phyloP scores from a whole-genome alignment of 495 filamentous ascomycete genomes.

The Sphaerosporella brunnea region DNA sequence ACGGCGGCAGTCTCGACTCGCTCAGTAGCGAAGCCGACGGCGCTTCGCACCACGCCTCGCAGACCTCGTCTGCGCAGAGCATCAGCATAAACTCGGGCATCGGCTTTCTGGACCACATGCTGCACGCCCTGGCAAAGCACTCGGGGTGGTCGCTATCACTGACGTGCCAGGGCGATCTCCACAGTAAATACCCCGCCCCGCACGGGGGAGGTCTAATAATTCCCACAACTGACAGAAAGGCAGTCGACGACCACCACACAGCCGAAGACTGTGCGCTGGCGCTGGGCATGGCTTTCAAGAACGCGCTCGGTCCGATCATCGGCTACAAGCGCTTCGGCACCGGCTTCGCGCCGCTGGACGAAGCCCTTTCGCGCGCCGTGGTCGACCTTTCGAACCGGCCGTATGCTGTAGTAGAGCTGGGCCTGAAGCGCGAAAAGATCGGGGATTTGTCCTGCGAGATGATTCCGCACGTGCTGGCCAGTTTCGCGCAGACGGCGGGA shows the following conservation, averaged over 20 bases:
- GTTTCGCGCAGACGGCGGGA: constrained; percentile 79
- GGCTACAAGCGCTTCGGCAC: constrained; percentile 79
- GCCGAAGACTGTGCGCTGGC: constrained; percentile 90
- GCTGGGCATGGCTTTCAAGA: constrained; percentile 66
- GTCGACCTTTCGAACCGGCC: constrained; percentile 87
- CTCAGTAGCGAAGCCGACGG: constrained; percentile 33
- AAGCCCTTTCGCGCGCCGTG: constrained; percentile 83
- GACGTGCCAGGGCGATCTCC: constrained; percentile 67
- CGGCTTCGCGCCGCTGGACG: constrained; percentile 84
- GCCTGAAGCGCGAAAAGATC: constrained; percentile 73
- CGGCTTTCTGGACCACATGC: constrained; percentile 98
- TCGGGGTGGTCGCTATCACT: constrained; percentile 77
- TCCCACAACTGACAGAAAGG: not conserved
- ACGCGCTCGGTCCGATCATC: constrained; percentile 52
- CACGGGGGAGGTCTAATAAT: constrained; percentile 8
- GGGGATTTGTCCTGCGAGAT: constrained; percentile 88
- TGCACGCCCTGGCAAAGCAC: constrained; percentile 91
- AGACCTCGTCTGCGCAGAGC: constrained; percentile 59
- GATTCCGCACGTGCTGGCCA: constrained; percentile 87
- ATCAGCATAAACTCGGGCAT: constrained; percentile 86
- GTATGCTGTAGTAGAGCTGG: constrained; percentile 62
- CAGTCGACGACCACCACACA: constrained; percentile 97
- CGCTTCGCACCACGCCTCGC: constrained; percentile 55
- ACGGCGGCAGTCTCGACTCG: constrained; percentile 58
- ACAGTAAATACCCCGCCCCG: constrained; percentile 40